Evolutionary conservation across 768 basidiomycete species (phyloP).

Genomic region (Boletus reticulatus): DNA sequence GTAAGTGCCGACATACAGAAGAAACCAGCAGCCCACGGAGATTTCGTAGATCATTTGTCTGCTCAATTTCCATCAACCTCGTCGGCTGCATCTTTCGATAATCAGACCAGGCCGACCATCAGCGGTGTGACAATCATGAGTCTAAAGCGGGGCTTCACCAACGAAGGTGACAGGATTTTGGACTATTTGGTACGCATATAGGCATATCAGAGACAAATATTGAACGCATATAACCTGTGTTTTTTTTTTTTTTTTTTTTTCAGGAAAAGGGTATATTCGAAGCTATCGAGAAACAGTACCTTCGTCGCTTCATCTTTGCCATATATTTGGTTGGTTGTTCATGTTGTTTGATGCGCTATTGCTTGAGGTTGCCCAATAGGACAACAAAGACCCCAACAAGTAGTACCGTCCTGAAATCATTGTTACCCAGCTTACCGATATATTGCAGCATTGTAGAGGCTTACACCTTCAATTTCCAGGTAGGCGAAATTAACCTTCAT

Average conservation of each 20-base stretch:
- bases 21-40: background rate
- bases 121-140: conserved; percentile 73
- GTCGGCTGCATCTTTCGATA: conserved; percentile 38
- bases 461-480: conserved; percentile 85
- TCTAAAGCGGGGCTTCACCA: conserved; percentile 73
- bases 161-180: conserved; percentile 78
- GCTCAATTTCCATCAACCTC: conserved; percentile 31
- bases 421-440: conserved; percentile 10
- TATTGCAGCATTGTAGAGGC: conserved; percentile 73
- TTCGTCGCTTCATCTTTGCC: conserved; percentile 82
- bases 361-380: conserved; percentile 42
- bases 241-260: conserved; percentile 3
- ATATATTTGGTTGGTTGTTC: conserved; percentile 65
- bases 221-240: background rate
- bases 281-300: conserved; percentile 79
- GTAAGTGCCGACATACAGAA: conserved; percentile 32
- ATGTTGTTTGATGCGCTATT: background rate
- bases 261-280: conserved; percentile 88
- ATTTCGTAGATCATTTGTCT: conserved; percentile 26
- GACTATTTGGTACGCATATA: conserved; percentile 66
- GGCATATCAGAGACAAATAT: conserved; percentile 10
- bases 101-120: conserved; percentile 38
- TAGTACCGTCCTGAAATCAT: conserved; percentile 30
- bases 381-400: conserved; percentile 85
- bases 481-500: conserved; percentile 24